Percentiles rank a stretch among this genome's conserved stretches.
phyloP scores from a whole-genome alignment of 2,329 filamentous ascomycete genomes.

The Claviceps spartinae region DNA sequence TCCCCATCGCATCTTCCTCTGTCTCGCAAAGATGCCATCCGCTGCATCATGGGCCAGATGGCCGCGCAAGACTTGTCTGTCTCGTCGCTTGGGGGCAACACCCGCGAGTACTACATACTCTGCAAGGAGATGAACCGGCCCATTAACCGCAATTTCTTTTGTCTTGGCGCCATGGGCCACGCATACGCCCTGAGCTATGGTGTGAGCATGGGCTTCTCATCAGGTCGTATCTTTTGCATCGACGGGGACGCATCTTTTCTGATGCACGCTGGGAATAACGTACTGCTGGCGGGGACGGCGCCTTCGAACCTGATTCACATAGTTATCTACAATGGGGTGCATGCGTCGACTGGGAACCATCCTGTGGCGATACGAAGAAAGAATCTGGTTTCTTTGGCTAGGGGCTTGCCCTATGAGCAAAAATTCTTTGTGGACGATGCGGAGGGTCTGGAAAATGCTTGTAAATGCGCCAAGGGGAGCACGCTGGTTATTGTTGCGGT shows the following conservation, averaged over 20 bases:
- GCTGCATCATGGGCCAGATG: not conserved
- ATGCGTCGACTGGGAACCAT: slow-evolving; percentile 2
- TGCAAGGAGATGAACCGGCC: not conserved
- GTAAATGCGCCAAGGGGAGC: not conserved
- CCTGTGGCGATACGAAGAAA: slow-evolving; percentile 1
- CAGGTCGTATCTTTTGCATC: not conserved
- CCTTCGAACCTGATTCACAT: slow-evolving; percentile 1
- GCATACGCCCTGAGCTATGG: slow-evolving; percentile 1
- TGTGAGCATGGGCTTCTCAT: not conserved
- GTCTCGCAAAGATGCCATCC: not conserved
- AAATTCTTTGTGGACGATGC: slow-evolving; percentile 1
- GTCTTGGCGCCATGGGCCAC: slow-evolving; percentile 3
- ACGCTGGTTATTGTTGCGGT: not conserved
- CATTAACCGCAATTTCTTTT: not conserved
- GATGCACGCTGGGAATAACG: slow-evolving; percentile 4
- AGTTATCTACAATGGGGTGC: slow-evolving; percentile 1
- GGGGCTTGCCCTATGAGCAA: not conserved
- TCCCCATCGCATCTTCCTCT: not conserved
- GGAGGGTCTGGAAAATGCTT: not conserved
- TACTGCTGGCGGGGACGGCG: not conserved
- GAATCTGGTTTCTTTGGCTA: not conserved
- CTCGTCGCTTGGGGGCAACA: slow-evolving; percentile 2
- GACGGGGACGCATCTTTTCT: slow-evolving; percentile 3
- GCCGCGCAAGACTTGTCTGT: not conserved
- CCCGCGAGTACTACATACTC: slow-evolving; percentile 4